Evolutionary conservation across 2,329 filamentous ascomycete genomes (phyloP).

Genomic region (Colletotrichum spinosum): DNA sequence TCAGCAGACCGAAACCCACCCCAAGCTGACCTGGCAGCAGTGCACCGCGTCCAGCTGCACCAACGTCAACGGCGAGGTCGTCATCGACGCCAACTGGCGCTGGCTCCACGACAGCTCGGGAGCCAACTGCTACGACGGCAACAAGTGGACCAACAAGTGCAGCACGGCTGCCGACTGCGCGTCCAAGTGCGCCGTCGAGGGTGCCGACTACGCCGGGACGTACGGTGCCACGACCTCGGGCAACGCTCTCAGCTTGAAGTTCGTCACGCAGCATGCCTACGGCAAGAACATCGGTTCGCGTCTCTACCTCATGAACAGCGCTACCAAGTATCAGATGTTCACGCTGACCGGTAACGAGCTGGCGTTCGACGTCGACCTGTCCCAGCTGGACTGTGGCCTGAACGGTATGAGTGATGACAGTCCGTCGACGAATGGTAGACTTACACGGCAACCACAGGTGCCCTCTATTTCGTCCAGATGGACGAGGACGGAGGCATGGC

Average conservation of each 20-base stretch:
- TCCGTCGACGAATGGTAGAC: neutral
- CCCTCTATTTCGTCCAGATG: conserved; percentile 71
- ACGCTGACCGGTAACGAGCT: conserved; percentile 72
- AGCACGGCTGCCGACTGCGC: conserved; percentile 54
- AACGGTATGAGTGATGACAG: conserved; percentile 57
- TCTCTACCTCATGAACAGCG: conserved; percentile 68
- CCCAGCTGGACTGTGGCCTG: conserved; percentile 71
- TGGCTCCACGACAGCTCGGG: conserved; percentile 57
- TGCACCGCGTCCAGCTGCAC: conserved; percentile 46
- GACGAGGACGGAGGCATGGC: conserved; percentile 61
- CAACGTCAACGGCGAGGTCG: conserved; percentile 56
- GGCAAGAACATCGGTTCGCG: conserved; percentile 59
- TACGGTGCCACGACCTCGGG: conserved; percentile 61
- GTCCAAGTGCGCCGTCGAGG: conserved; percentile 58
- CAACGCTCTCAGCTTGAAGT: conserved; percentile 61
- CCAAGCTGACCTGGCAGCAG: conserved; percentile 42
- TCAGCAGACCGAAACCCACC: conserved; percentile 41
- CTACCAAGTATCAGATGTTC: conserved; percentile 70
- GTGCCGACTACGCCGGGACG: conserved; percentile 56
- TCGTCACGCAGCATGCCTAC: conserved; percentile 62
- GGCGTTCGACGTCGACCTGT: conserved; percentile 75
- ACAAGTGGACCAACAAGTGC: conserved; percentile 52
- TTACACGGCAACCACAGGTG: conserved; percentile 51
- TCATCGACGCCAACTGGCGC: conserved; percentile 66
- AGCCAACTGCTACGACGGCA: conserved; percentile 63